These are phyloP conservation scores for Podospora fimiseda DNA, from an alignment of 495 filamentous ascomycete genomes.

Conservation along the genomic window DNA sequence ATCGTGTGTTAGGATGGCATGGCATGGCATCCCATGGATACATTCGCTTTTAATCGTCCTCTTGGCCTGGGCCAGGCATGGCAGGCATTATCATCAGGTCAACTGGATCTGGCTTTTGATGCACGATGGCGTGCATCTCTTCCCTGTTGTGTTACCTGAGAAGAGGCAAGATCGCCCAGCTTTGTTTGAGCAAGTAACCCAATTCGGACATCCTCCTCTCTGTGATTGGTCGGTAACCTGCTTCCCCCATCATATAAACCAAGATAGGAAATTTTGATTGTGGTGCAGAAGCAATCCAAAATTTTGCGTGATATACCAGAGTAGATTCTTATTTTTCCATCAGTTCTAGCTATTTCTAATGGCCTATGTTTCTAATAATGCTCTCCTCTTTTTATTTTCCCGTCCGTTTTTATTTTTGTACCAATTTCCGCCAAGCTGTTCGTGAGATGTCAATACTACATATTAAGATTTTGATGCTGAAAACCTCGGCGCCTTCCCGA, in stretches of 20 bases:
- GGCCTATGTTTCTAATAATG: no score
- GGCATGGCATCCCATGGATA: not conserved
- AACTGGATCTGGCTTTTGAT: not conserved
- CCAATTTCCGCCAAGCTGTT: not conserved
- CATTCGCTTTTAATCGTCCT: not conserved
- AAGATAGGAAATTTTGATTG: no score
- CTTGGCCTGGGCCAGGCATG: not conserved
- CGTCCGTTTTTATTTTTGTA: not conserved
- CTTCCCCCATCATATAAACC: no score
- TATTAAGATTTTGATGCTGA: conserved; percentile 2
- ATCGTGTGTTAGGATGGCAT: not conserved
- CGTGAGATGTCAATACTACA: not conserved
- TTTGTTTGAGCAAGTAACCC: no score
- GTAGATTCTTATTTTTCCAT: no score
- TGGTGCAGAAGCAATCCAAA: no score
- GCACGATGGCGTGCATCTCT: conserved; percentile 22
- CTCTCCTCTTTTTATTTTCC: no score
- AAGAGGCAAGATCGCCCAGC: conserved; percentile 6
- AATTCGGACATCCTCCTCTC: conserved; percentile 13
- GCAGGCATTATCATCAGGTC: not conserved
- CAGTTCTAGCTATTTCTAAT: no score
- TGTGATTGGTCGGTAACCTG: conserved; percentile 27
- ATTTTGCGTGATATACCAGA: no score
- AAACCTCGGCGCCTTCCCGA: not conserved
- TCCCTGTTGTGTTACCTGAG: conserved; percentile 15